Evolutionary conservation across 2,329 filamentous ascomycete species (phyloP).

Genomic region (Ploettnerulaceae sp.): DNA sequence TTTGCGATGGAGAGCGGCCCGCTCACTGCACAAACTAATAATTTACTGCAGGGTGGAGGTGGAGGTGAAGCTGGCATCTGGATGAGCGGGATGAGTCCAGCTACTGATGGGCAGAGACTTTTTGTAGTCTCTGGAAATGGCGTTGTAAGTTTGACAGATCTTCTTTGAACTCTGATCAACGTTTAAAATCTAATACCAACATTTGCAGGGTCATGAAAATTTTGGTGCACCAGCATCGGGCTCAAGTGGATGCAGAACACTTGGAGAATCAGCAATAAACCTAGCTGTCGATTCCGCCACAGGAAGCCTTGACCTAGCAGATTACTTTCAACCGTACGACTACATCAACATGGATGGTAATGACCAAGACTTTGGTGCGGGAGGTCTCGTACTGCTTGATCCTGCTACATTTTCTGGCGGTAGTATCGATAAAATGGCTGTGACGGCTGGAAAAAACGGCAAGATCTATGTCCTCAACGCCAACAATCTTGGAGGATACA

Average conservation of each 20-base stretch:
- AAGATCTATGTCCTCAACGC: slow-evolving; percentile 39
- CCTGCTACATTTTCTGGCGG: slow-evolving; percentile 34
- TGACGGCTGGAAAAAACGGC: slow-evolving; percentile 39
- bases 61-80: slow-evolving; percentile 38
- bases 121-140: slow-evolving; percentile 35
- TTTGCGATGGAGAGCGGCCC: slow-evolving; percentile 40
- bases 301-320: slow-evolving; percentile 32
- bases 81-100: slow-evolving; percentile 35
- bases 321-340: slow-evolving; percentile 42
- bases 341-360: slow-evolving; percentile 37
- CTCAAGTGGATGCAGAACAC: slow-evolving; percentile 31
- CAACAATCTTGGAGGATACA: slow-evolving; percentile 40
- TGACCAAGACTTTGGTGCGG: slow-evolving; percentile 39
- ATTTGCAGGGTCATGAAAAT: slow-evolving; percentile 35
- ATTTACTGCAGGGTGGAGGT: slow-evolving; percentile 29
- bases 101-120: slow-evolving; percentile 31
- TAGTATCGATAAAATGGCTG: slow-evolving; percentile 35
- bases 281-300: slow-evolving; percentile 34
- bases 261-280: slow-evolving; percentile 43
- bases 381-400: slow-evolving; percentile 36
- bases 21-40: slow-evolving; percentile 27
- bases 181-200: too few species aligned
- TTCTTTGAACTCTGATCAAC: too few species aligned
- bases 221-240: slow-evolving; percentile 34
- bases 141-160: too few species aligned